Evolutionary conservation across 768 basidiomycete genomes (phyloP).

Genomic region (Mycena polygramma): DNA sequence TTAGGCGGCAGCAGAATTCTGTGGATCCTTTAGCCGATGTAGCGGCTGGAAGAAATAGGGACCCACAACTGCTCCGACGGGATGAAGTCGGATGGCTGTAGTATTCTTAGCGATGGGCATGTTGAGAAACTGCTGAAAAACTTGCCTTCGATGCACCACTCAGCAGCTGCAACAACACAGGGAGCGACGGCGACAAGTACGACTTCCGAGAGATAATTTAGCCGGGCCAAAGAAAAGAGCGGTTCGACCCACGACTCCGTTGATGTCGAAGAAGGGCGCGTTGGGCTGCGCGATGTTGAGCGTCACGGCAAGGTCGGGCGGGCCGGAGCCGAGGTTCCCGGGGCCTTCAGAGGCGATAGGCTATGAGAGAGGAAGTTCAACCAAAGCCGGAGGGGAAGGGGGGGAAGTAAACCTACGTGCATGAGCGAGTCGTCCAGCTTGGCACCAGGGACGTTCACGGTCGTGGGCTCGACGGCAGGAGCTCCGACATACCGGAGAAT

Average conservation of each 20-base stretch:
- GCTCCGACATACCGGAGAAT: constrained; percentile 55
- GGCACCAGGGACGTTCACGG: constrained; percentile 36
- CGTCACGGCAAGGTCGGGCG: constrained; percentile 22
- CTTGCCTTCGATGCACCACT: constrained; percentile 55
- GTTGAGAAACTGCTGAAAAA: neutral
- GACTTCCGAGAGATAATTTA: neutral
- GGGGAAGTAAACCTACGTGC: constrained; percentile 40
- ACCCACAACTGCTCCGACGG: constrained; percentile 26
- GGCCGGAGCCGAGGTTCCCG: constrained; percentile 30
- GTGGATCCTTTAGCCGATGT: neutral
- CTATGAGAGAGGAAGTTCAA: neutral
- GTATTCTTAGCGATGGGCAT: neutral
- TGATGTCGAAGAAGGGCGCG: constrained; percentile 35
- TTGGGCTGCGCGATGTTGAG: constrained; percentile 34
- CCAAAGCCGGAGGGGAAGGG: neutral
- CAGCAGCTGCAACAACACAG: constrained; percentile 63
- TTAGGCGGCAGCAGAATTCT: constrained; percentile 51
- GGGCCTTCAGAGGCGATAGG: constrained; percentile 28
- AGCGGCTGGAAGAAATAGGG: too few relatives aligned
- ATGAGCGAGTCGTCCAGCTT: constrained; percentile 44
- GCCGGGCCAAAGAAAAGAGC: neutral
- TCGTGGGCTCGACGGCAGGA: constrained; percentile 46
- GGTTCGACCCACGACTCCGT: constrained; percentile 31
- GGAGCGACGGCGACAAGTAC: constrained; percentile 52
- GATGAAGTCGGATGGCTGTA: constrained; percentile 22